Percentiles rank a stretch among this genome's conserved stretches.
Conservation (phyloP, 2,329 filamentous ascomycete species). For the Epichloe elymi region DNA sequence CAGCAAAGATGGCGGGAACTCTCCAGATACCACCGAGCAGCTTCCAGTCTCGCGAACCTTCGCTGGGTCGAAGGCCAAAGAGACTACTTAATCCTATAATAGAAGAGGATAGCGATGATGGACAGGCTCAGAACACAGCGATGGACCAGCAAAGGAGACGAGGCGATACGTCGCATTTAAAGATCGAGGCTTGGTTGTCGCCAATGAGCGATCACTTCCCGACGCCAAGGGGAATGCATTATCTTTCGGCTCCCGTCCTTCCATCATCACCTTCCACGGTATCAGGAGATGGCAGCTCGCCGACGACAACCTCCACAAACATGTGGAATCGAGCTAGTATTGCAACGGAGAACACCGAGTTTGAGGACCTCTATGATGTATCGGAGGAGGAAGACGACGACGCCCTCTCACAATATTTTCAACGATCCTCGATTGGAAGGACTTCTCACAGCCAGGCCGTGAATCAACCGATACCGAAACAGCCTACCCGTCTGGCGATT, state of each 20-base stretch:
- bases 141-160: slow-evolving; percentile 14
- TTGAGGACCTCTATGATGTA: slow-evolving; percentile 78
- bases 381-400: slow-evolving; percentile 58
- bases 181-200: slow-evolving; percentile 45
- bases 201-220: slow-evolving; percentile 55
- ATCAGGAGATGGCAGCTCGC: slow-evolving; percentile 40
- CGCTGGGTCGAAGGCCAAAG: slow-evolving; percentile 42
- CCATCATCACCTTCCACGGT: slow-evolving; percentile 46
- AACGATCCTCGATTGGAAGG: slow-evolving; percentile 22
- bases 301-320: slow-evolving; percentile 38
- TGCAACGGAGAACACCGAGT: slow-evolving; percentile 55
- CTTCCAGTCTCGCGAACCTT: slow-evolving; percentile 35
- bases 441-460: slow-evolving; percentile 22
- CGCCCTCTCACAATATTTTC: slow-evolving; percentile 10
- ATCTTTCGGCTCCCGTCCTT: slow-evolving; percentile 48
- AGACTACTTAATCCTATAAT: slow-evolving; percentile 52
- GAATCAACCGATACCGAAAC: slow-evolving; percentile 20
- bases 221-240: slow-evolving; percentile 54
- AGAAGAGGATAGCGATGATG: slow-evolving; percentile 38
- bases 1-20: slow-evolving; percentile 31
- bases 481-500: slow-evolving; percentile 37
- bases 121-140: slow-evolving; percentile 11
- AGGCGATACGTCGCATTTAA: slow-evolving; percentile 28
- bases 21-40: slow-evolving; percentile 11
- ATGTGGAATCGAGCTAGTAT: slow-evolving; percentile 51